Evolutionary conservation across 2,329 filamentous ascomycete genomes (phyloP), one percentile per base, ranked within the genome.

Genomic region (Monilinia polystroma): DNA sequence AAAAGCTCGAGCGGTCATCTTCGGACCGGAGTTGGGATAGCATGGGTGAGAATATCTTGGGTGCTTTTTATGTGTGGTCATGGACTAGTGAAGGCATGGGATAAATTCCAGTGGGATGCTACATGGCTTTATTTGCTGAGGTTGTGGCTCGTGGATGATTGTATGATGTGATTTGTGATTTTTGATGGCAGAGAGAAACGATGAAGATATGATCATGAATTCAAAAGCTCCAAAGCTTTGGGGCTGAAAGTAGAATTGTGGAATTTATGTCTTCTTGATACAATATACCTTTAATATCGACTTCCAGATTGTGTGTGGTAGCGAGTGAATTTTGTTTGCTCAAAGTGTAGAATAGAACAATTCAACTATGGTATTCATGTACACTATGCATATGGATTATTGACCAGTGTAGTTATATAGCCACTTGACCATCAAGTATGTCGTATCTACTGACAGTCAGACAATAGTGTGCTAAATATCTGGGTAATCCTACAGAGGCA

Each of bases 11-110:
- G 52, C 54, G 64, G 64, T 66, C 56, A 66, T 16, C 11, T 35
- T 32, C 14, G 64, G 58, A 66, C 58, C 65, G 65, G 65, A 66
- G 65, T 66, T 63, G 65, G 52, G 58, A 64, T 57, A 52, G 32
- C 18, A 53, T 43, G 8, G 32, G 54, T 66, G 26, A 49, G 52
- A 52, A 51, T 47, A 53, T 66, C 38, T 51, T 43, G 49, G 49
- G 49, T 20, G 32, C 18, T n/a, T 47, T 63, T 60, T 32, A 41
- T 59, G 18, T 58, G 18, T 49, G 55, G 45, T 66, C 64, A 60
- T 11, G 64, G 35, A 53, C 55, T 26, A 38, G 64, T 51, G 64
- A 66, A 43, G 64, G 55, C 23, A 53, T 35, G 47, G 55, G 47
- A 56, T 45, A 32, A 60, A 23, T 52, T 29, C 3, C 20, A 62